Conservation (phyloP, 2,329 filamentous ascomycete species). For the Dothistroma pini region DNA sequence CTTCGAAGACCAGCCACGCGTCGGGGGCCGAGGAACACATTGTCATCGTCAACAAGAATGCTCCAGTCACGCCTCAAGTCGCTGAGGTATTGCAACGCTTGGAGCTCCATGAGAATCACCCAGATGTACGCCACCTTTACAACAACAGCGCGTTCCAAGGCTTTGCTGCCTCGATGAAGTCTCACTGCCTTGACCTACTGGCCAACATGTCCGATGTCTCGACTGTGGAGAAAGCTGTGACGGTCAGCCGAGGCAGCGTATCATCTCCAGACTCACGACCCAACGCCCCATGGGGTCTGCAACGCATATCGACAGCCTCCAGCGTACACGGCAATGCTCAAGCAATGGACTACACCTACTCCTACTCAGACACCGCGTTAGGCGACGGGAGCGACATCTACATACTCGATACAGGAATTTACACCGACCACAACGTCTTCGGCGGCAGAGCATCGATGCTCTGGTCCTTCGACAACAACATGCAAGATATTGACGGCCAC, state of each 20-base stretch:
- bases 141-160: slow-evolving; percentile 42
- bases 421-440: slow-evolving; percentile 45
- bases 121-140: slow-evolving; percentile 39
- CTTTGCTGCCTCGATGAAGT: slow-evolving; percentile 41
- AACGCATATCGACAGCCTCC: slow-evolving; percentile 41
- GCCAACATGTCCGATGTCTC: slow-evolving; percentile 40
- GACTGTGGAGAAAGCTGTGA: slow-evolving; percentile 40
- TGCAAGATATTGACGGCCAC: slow-evolving; percentile 45
- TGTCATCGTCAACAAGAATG: slow-evolving; percentile 37
- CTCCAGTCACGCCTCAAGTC: slow-evolving; percentile 33
- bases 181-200: slow-evolving; percentile 39
- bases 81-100: slow-evolving; percentile 36
- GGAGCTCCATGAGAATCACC: slow-evolving; percentile 37
- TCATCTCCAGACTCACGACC: slow-evolving; percentile 27
- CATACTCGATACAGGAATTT: slow-evolving; percentile 49
- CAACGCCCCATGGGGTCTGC: slow-evolving; percentile 46
- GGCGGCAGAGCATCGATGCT: slow-evolving; percentile 41
- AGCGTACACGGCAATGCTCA: slow-evolving; percentile 26
- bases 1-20: slow-evolving; percentile 16
- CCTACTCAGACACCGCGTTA: slow-evolving; percentile 35
- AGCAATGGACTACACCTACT: slow-evolving; percentile 43
- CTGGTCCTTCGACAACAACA: slow-evolving; percentile 38
- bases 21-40: slow-evolving; percentile 34
- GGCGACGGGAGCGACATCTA: slow-evolving; percentile 48
- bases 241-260: slow-evolving; percentile 23